Conservation (phyloP, 2,329 filamentous ascomycete species). For the Aspergillus sp. region DNA sequence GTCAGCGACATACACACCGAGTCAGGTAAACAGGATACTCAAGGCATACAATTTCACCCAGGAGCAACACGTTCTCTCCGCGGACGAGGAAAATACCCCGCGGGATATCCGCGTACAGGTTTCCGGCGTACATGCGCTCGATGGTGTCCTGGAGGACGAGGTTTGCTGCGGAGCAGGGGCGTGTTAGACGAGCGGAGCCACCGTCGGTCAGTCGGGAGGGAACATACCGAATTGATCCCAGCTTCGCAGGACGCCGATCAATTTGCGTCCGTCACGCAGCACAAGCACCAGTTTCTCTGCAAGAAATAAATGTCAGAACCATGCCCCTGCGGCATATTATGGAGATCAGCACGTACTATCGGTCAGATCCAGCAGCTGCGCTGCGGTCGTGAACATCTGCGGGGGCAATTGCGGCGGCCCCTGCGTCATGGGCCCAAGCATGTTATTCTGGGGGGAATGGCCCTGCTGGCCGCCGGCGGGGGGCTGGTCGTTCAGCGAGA, state of each 20-base stretch:
- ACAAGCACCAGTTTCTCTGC: slow-evolving; percentile 92
- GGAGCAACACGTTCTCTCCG: slow-evolving; percentile 92
- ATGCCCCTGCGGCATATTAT: no score
- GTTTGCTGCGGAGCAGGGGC: slow-evolving; percentile 63
- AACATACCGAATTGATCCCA: slow-evolving; percentile 95
- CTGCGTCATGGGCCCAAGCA: slow-evolving; percentile 31
- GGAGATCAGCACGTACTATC: slow-evolving; percentile 75
- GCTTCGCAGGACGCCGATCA: slow-evolving; percentile 86
- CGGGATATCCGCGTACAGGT: slow-evolving; percentile 78
- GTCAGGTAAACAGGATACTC: slow-evolving; percentile 40
- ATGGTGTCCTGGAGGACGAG: slow-evolving; percentile 90
- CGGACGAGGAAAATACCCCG: slow-evolving; percentile 88
- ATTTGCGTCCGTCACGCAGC: slow-evolving; percentile 87
- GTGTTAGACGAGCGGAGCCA: slow-evolving; percentile 1
- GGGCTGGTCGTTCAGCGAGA: slow-evolving; percentile 34
- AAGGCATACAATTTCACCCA: slow-evolving; percentile 75
- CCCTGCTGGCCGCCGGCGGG: slow-evolving; percentile 25
- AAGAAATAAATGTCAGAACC: neutral
- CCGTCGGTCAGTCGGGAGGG: neutral
- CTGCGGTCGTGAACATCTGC: slow-evolving; percentile 98
- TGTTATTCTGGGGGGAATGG: slow-evolving; percentile 21
- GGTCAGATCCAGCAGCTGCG: slow-evolving; percentile 90
- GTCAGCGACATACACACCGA: slow-evolving; percentile 4
- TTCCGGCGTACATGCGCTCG: slow-evolving; percentile 76
- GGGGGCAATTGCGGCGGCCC: slow-evolving; percentile 57